Conservation (phyloP, 2,329 filamentous ascomycete genomes). For the Ilyonectria robusta region DNA sequence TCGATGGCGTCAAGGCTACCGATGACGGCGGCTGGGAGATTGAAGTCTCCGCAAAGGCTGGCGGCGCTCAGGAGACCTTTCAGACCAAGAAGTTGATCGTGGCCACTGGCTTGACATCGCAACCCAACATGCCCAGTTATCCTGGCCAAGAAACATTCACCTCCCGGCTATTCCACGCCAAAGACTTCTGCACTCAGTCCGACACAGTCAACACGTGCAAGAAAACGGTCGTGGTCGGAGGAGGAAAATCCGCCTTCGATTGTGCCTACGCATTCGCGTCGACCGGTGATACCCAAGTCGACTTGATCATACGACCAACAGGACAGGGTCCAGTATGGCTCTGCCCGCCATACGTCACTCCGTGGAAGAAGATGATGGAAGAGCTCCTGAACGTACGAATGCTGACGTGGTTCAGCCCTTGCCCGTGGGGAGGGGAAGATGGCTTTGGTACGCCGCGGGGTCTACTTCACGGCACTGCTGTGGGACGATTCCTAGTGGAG, state of each 20-base stretch:
- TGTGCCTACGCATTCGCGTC: slow-evolving; percentile 66
- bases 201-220: slow-evolving; percentile 49
- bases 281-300: slow-evolving; percentile 59
- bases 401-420: slow-evolving; percentile 75
- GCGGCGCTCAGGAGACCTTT: slow-evolving; percentile 22
- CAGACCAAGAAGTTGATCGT: slow-evolving; percentile 59
- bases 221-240: slow-evolving; percentile 65
- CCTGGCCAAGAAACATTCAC: slow-evolving; percentile 54
- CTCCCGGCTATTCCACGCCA: slow-evolving; percentile 58
- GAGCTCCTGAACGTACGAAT: slow-evolving; percentile 66
- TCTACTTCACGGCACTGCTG: slow-evolving; percentile 63
- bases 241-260: slow-evolving; percentile 71
- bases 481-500: slow-evolving; percentile 62
- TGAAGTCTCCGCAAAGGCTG: slow-evolving; percentile 7
- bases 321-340: slow-evolving; percentile 69
- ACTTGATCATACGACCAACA: slow-evolving; percentile 63
- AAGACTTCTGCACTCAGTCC: slow-evolving; percentile 54
- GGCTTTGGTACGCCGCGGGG: slow-evolving; percentile 61
- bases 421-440: slow-evolving; percentile 71
- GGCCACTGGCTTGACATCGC: slow-evolving; percentile 63
- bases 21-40: slow-evolving; percentile 27
- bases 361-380: slow-evolving; percentile 71
- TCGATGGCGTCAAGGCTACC: slow-evolving; percentile 57
- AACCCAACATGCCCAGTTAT: slow-evolving; percentile 57
- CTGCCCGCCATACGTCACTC: slow-evolving; percentile 69